These are phyloP conservation scores for Boletellus ananas DNA, from an alignment of 768 basidiomycete genomes.

Conservation along the genomic window DNA sequence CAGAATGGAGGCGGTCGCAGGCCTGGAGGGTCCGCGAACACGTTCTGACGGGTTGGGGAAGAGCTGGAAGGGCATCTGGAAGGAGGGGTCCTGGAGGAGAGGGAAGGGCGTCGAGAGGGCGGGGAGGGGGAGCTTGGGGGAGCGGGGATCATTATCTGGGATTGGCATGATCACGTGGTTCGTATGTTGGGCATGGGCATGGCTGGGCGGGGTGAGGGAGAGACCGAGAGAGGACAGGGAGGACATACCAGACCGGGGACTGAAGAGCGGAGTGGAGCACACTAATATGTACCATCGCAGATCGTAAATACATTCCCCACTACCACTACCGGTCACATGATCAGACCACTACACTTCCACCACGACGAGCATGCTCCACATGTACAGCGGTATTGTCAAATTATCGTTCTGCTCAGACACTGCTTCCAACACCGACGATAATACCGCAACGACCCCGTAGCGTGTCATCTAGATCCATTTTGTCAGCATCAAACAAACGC, in stretches of 20 bases:
- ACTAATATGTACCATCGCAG: neutral
- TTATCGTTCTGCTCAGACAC: conserved; percentile 97
- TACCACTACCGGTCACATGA: conserved; percentile 27
- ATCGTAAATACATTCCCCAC: conserved; percentile 11
- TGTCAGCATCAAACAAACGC: conserved; percentile 15
- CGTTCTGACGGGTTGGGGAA: conserved; percentile 27
- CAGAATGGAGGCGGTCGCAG: conserved; percentile 43
- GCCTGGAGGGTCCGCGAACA: conserved; percentile 31
- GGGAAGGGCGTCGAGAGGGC: conserved; percentile 23
- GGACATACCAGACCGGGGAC: neutral
- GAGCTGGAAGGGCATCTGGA: conserved; percentile 35
- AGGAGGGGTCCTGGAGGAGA: conserved; percentile 20
- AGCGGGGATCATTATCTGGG: conserved; percentile 21
- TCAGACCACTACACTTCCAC: conserved; percentile 30
- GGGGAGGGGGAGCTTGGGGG: conserved; percentile 7
- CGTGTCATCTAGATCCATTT: conserved; percentile 50
- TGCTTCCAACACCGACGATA: conserved; percentile 81
- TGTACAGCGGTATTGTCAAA: conserved; percentile 89
- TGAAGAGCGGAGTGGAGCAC: no score
- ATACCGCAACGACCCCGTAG: conserved; percentile 59
- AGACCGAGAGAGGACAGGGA: neutral
- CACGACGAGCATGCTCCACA: conserved; percentile 85
- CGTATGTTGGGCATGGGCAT: no score
- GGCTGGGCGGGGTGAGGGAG: neutral
- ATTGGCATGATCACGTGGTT: conserved; percentile 28